Evolutionary conservation across 2,329 filamentous ascomycete species (phyloP), one percentile per base, ranked within the genome.

Genomic region (Diaporthe nobilis): DNA sequence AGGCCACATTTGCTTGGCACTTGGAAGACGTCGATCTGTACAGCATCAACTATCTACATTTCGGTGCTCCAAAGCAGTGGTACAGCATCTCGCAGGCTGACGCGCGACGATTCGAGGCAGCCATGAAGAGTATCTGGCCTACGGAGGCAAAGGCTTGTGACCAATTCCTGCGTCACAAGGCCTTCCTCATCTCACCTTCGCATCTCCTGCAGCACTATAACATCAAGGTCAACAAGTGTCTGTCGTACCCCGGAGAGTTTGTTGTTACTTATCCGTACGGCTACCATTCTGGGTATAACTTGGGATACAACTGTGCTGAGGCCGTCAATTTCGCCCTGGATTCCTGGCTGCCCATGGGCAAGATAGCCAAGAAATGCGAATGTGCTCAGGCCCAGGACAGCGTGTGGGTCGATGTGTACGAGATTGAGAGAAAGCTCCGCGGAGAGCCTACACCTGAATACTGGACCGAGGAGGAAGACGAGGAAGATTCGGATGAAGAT

Each of bases 31-130:
- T 99, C 57, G 97, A 99, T 86, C 90, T 99, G 6, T 99, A 99
- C 91, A 98, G 96, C 83, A 99, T 99, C 89, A 99, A 99, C 86
- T 99, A 98, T 84, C 95, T 99, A 76, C 97, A 99, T 82, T 99
- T 99, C 83, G 97, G 97, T 73, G 97, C 97, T 1, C 97, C 97
- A 0, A 99, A 99, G 85, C 97, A 99, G 84, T 99, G 97, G 97
- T 99, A 99, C 86, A 98, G 96, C 84, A 98, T 99, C 79, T 98
- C 96, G 0, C 97, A 98, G 83, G 94, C 94, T 78, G 97, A 99
- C 83, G 95, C 96, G 20, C 92, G 95, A 70, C 93, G 94, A 22
- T 99, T 99, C 80, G 97, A 99, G 84, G 92, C 92, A 51, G 96
- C 95, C 57, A 99, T 99, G 97, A 96, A 94, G 85, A 95, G 90